Percentiles rank a stretch among this genome's conserved stretches.
Evolutionary conservation across 805 yeast species (phyloP).

Genomic region (Zygosaccharomyces kombuchaensis): DNA sequence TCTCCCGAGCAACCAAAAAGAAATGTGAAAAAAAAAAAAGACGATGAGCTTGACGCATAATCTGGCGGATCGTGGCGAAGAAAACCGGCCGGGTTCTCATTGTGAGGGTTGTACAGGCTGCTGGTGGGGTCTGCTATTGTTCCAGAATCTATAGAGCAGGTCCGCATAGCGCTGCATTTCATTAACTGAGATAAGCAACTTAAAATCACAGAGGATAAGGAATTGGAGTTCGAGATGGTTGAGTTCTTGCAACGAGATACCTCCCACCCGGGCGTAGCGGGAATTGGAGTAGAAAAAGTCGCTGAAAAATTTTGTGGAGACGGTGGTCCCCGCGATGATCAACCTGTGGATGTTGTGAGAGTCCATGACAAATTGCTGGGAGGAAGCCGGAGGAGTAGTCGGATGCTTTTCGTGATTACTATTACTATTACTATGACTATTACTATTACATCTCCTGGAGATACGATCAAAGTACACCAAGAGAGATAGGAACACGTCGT

Average conservation of each 20-base stretch:
- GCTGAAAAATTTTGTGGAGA: constrained; percentile 88
- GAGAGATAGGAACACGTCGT: constrained; percentile 86
- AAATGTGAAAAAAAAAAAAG: neutral
- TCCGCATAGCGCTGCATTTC: constrained; percentile 91
- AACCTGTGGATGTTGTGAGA: constrained; percentile 91
- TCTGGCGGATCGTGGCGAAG: neutral
- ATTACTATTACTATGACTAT: constrained; percentile 17
- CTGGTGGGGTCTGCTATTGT: constrained; percentile 18
- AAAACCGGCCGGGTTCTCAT: constrained; percentile 2
- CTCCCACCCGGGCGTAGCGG: constrained; percentile 93
- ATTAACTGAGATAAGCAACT: constrained; percentile 79
- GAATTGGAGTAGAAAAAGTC: constrained; percentile 93
- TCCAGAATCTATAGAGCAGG: constrained; percentile 78
- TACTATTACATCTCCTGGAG: constrained; percentile 54
- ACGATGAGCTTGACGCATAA: neutral
- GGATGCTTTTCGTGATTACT: constrained; percentile 13
- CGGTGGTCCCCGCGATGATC: constrained; percentile 92
- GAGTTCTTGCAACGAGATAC: constrained; percentile 86
- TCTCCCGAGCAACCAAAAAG: neutral
- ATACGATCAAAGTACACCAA: constrained; percentile 93
- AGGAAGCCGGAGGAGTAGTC: constrained; percentile 23
- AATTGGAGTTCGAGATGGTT: constrained; percentile 91
- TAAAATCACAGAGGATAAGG: constrained; percentile 76
- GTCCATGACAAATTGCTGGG: constrained; percentile 87
- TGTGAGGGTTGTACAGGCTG: neutral